A percentile compares a stretch with the other conserved stretches of the same genome.
Conservation (phyloP, 2,329 filamentous ascomycete species). For the Pestalotiopsis sp. region DNA sequence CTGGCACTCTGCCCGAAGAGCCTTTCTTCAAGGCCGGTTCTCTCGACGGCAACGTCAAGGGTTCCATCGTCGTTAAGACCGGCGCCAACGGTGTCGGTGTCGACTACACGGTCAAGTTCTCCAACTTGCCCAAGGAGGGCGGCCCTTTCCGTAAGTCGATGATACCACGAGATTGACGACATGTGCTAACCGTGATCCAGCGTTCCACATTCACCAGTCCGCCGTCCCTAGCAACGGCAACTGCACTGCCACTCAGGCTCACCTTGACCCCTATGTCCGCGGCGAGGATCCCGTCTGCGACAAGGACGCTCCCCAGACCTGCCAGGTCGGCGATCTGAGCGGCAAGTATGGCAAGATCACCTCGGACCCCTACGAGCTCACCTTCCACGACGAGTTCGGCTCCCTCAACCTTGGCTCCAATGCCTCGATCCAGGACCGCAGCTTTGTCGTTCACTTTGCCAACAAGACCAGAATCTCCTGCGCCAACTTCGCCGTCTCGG, state of each 20-base stretch:
- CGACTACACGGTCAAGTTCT: conserved; percentile 56
- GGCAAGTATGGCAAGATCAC: conserved; percentile 72
- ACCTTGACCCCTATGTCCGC: conserved; percentile 72
- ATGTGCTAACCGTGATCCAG: conserved; percentile 38
- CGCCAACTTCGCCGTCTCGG: conserved; percentile 57
- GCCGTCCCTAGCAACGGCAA: conserved; percentile 69
- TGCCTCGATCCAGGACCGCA: conserved; percentile 67
- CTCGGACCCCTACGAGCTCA: conserved; percentile 48
- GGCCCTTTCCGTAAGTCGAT: conserved; percentile 61
- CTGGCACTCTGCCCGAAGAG: conserved; percentile 57
- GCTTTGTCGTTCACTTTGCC: conserved; percentile 64
- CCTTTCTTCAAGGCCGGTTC: conserved; percentile 52
- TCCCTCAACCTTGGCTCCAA: conserved; percentile 53
- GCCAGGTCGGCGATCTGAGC: conserved; percentile 76
- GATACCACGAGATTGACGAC: background rate
- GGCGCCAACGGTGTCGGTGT: conserved; percentile 56
- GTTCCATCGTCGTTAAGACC: conserved; percentile 50
- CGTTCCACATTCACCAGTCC: conserved; percentile 72
- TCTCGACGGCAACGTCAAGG: conserved; percentile 56
- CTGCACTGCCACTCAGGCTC: conserved; percentile 68
- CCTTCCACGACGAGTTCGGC: conserved; percentile 61
- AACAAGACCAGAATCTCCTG: conserved; percentile 68
- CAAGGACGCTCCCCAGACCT: conserved; percentile 57
- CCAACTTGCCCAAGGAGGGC: conserved; percentile 58
- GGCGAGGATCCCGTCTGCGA: conserved; percentile 67